Base-by-base conservation (phyloP, 306 rosid species). In the Elaeagnus macrophylla region DNA sequence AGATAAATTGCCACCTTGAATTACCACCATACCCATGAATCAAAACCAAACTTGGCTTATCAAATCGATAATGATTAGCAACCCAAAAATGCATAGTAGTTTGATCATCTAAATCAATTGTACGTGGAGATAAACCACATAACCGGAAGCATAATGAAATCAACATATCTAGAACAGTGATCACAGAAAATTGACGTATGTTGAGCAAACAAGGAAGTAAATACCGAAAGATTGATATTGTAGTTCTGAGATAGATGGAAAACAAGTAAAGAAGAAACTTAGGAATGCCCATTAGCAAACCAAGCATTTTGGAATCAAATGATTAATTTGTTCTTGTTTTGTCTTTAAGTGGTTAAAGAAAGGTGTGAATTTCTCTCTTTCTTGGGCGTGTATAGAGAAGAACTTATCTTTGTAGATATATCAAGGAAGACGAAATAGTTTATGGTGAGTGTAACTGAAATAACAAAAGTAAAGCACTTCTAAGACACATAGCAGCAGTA, bases 21-120 rank as follows among this genome's bases (percentile, higher is more conserved):
- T 67, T 68, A n/a, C 76, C 81, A 10, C 76, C 81, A 39, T 65
- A 79, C 10, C 84, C 74, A 52, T 79, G 84, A 51, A 79, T 48
- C 52, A 75, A 51, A 9, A 54, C 53, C 8, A 72, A 41, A 41
- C 40, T 48, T 7, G 77, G 72, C 51, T 63, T 63, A 9, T 69
- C 6, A 0, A 16, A 41, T 9, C 57, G 51, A 8, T 40, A 45
- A 10, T 32, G 64, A 5, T 53, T 66, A 4, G 81, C 56, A 12
- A 41, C 37, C 79, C 75, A 72, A 38, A 79, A 72, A 8, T 79
- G 74, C 70, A 75, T 52, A 32, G 60, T 67, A 49, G 79, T 79
- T 43, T 66, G 67, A 10, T 68, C 60, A 40, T 72, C 79, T 12
- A 62, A 10, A 9, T 57, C 41, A 43, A 75, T 6, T 16, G 41